phyloP scores from a whole-genome alignment of 2,329 filamentous ascomycete genomes.

The Fusarium sp. region DNA sequence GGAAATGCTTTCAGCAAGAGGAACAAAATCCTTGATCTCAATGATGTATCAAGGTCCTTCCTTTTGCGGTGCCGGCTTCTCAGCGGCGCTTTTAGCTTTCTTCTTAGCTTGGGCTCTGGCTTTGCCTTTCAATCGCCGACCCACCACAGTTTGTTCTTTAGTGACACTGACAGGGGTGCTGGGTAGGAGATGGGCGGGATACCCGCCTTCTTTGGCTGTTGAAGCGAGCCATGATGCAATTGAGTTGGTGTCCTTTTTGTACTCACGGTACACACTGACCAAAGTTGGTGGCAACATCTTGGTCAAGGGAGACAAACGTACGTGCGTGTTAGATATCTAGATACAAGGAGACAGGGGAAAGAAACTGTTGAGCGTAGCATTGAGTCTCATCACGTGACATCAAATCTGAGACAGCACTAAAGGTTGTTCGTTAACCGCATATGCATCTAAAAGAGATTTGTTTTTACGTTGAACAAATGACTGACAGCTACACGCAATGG shows the following conservation, averaged over 20 bases:
- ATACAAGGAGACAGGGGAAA: too few species aligned
- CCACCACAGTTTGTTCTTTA: neutral
- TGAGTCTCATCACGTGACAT: too few species aligned
- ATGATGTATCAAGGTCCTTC: slow-evolving; percentile 45
- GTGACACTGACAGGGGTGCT: too few species aligned
- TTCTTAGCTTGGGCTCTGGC: neutral
- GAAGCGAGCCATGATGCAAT: neutral
- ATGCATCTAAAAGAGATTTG: too few species aligned
- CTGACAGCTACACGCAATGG: too few species aligned
- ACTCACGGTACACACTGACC: neutral
- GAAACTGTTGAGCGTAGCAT: too few species aligned
- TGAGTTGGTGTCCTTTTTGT: neutral
- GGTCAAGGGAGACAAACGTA: too few species aligned
- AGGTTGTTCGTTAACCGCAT: too few species aligned
- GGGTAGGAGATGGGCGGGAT: neutral
- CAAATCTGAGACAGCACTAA: too few species aligned
- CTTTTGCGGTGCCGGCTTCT: neutral
- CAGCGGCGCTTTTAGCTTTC: neutral
- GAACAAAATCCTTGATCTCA: slow-evolving; percentile 52
- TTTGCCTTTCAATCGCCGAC: neutral
- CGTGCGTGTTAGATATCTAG: too few species aligned
- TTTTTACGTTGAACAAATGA: too few species aligned
- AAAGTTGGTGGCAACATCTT: neutral
- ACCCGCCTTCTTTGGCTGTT: neutral
- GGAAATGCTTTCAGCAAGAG: slow-evolving; percentile 53